Conservation (phyloP, 805 yeast genomes). For the Teunomyces panamensis region DNA sequence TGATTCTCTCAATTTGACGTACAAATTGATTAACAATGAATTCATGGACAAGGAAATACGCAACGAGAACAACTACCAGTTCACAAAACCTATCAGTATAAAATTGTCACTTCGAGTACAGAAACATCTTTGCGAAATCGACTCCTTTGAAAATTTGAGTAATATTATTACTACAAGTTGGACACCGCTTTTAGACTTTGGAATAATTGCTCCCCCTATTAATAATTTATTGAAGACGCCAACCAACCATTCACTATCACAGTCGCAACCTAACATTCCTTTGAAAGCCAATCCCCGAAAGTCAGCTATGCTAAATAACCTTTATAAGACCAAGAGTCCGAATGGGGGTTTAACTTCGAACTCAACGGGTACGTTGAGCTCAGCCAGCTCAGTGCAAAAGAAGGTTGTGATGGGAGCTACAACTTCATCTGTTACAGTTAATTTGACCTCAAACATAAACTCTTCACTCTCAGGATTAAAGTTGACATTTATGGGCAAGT, state of each 20-base stretch:
- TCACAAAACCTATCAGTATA: slow-evolving; percentile 26
- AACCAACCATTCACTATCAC: slow-evolving; percentile 17
- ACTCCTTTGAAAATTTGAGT: slow-evolving; percentile 17
- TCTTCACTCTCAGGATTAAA: slow-evolving; percentile 39
- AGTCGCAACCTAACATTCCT: slow-evolving; percentile 13
- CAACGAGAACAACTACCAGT: slow-evolving; percentile 14
- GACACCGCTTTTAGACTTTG: slow-evolving; percentile 40
- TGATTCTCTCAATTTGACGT: slow-evolving; percentile 36
- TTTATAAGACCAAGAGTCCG: slow-evolving; percentile 16
- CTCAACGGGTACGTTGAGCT: slow-evolving; percentile 4
- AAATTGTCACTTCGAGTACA: slow-evolving; percentile 26
- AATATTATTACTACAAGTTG: slow-evolving; percentile 33
- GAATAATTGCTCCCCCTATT: slow-evolving; percentile 36
- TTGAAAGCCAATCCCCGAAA: slow-evolving; percentile 12
- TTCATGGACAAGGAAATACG: slow-evolving; percentile 19
- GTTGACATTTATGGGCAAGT: slow-evolving; percentile 61
- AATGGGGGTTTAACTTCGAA: background rate
- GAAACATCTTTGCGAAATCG: slow-evolving; percentile 7
- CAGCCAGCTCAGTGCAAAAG: slow-evolving; percentile 5
- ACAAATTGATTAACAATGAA: slow-evolving; percentile 32
- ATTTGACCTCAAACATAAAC: slow-evolving; percentile 25
- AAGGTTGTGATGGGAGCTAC: slow-evolving; percentile 12
- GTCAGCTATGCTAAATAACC: slow-evolving; percentile 20
- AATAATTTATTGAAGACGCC: slow-evolving; percentile 34
- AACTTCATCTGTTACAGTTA: slow-evolving; percentile 34